These are phyloP conservation scores for Diaporthe velutina DNA, from an alignment of 2,329 filamentous ascomycete species.

Conservation along the genomic window DNA sequence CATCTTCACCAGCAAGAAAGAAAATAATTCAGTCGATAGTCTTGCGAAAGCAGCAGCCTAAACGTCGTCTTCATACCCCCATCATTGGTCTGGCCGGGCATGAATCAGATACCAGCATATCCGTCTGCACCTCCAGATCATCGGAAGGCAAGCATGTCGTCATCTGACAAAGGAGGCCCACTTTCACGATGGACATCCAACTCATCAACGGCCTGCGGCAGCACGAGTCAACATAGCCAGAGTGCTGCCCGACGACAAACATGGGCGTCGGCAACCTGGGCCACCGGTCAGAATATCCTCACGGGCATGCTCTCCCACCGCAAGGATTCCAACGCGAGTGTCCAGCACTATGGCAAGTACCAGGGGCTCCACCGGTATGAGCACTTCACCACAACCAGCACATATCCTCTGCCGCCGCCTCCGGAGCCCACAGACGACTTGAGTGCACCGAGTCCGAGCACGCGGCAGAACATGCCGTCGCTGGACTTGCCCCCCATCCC, in stretches of 20 bases:
- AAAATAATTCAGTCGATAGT: not conserved
- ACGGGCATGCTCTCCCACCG: conserved; percentile 36
- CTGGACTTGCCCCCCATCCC: conserved; percentile 34
- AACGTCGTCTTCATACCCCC: not conserved
- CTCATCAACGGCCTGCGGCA: conserved; percentile 33
- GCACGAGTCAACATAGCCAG: conserved; percentile 29
- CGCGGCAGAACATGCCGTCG: conserved; percentile 16
- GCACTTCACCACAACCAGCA: not conserved
- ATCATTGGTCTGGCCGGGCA: not conserved
- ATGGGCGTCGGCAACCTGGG: conserved; percentile 38
- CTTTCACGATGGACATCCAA: conserved; percentile 34
- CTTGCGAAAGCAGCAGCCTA: not conserved
- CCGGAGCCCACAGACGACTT: not conserved
- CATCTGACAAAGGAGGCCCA: conserved; percentile 34
- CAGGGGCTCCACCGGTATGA: conserved; percentile 19
- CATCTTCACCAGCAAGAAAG: not conserved
- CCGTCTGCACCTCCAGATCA: conserved; percentile 8
- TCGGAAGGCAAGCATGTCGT: conserved; percentile 33
- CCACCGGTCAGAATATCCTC: conserved; percentile 37
- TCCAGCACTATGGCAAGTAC: conserved; percentile 26
- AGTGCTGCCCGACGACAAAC: conserved; percentile 32
- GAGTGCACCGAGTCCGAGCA: not conserved
- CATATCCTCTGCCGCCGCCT: not conserved
- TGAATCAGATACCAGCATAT: not conserved
- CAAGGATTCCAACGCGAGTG: conserved; percentile 31